Conservation (phyloP, 1,139 yeast species). For the Lizanozyma gosingica region DNA sequence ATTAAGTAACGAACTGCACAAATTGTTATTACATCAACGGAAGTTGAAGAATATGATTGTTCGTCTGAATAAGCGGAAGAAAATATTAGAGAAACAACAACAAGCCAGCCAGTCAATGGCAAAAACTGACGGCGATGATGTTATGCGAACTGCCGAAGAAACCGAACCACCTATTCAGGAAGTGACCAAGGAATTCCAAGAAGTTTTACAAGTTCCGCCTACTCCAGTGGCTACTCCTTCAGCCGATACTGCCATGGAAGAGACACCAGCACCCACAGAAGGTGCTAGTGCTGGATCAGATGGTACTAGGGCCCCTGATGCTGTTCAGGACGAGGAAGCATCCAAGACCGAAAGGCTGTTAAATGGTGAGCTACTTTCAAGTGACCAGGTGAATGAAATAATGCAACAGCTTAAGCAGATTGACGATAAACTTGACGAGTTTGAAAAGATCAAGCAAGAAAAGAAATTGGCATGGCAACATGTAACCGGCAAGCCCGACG, state of each 20-base stretch:
- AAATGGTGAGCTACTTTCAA: slow-evolving; percentile 23
- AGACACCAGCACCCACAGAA: neutral
- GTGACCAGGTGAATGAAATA: slow-evolving; percentile 26
- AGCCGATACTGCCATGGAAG: slow-evolving; percentile 1
- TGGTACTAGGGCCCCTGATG: slow-evolving; percentile 1
- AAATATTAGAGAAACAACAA: slow-evolving; percentile 10
- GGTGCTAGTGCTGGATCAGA: neutral
- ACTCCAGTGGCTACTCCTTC: neutral
- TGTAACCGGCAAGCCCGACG: slow-evolving; percentile 7
- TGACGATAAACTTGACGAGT: slow-evolving; percentile 30
- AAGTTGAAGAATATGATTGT: slow-evolving; percentile 35
- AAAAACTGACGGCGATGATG: no score
- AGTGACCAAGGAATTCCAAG: neutral
- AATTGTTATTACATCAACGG: slow-evolving; percentile 36
- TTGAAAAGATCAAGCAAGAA: slow-evolving; percentile 27
- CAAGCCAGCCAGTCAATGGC: neutral
- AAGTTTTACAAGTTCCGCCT: neutral
- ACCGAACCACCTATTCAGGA: neutral
- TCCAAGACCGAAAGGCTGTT: slow-evolving; percentile 4
- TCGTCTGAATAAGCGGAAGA: slow-evolving; percentile 36
- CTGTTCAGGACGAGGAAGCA: slow-evolving; percentile 3
- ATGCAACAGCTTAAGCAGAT: slow-evolving; percentile 26
- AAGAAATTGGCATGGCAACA: slow-evolving; percentile 22
- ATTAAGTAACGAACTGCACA: slow-evolving; percentile 43
- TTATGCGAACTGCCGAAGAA: no score